Percentiles rank a stretch among this genome's conserved stretches.
Evolutionary conservation across 1,284 basidiomycete species (phyloP).

Genomic region (Thelephora terrestris): DNA sequence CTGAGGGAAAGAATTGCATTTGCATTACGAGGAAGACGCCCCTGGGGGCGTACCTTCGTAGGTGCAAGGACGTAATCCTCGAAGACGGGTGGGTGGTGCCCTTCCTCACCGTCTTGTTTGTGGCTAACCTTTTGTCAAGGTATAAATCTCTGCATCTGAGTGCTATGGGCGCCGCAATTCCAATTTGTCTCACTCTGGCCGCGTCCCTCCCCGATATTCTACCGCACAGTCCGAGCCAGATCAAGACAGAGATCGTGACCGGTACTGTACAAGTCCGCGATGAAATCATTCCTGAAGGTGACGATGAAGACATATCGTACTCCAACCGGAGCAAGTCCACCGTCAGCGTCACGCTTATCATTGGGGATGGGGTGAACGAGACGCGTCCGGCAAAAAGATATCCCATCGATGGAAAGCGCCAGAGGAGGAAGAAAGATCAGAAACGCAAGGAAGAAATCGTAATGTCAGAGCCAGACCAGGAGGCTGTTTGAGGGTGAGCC

Average conservation of each 20-base stretch:
- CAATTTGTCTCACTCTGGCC: slow-evolving; percentile 64
- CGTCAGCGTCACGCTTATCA: slow-evolving; percentile 46
- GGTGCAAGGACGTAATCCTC: slow-evolving; percentile 68
- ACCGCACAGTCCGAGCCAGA: slow-evolving; percentile 56
- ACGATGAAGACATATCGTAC: slow-evolving; percentile 60
- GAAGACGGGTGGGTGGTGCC: slow-evolving; percentile 58
- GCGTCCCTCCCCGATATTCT: slow-evolving; percentile 68
- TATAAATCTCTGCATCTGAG: slow-evolving; percentile 69
- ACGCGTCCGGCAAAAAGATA: slow-evolving; percentile 15
- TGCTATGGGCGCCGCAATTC: slow-evolving; percentile 84
- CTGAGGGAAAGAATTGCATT: slow-evolving; percentile 69
- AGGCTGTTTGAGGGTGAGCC: background rate
- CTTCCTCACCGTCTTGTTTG: background rate
- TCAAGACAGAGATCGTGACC: slow-evolving; percentile 60
- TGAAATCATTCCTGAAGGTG: slow-evolving; percentile 67
- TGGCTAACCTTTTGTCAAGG: slow-evolving; percentile 26
- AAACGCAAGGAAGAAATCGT: background rate
- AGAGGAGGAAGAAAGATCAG: slow-evolving; percentile 5
- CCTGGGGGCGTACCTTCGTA: slow-evolving; percentile 64
- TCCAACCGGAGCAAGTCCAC: slow-evolving; percentile 62
- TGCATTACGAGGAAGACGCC: slow-evolving; percentile 74
- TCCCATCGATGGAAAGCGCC: background rate
- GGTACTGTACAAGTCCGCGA: slow-evolving; percentile 73
- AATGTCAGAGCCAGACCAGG: background rate
- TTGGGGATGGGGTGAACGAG: slow-evolving; percentile 47